A percentile compares a stretch with the other conserved stretches of the same genome.
phyloP scores from a whole-genome alignment of 306 rosid species.

The Prunus kanzakura region DNA sequence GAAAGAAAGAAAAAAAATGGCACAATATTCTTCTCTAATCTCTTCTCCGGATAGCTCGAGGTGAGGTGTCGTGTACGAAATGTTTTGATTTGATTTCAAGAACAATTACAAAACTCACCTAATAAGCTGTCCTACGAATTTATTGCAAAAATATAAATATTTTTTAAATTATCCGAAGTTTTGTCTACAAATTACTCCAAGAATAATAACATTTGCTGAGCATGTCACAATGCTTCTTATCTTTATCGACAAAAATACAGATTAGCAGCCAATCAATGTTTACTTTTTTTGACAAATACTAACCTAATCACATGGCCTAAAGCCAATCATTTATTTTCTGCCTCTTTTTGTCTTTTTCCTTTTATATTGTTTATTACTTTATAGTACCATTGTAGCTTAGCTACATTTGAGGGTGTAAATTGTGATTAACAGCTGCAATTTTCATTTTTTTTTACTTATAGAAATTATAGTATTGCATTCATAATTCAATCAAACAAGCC shows the following conservation, averaged over 20 bases:
- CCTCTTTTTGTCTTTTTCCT: background rate
- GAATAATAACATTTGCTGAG: background rate
- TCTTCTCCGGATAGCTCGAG: slow-evolving; percentile 16
- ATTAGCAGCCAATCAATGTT: background rate
- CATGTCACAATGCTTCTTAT: background rate
- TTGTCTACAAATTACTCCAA: slow-evolving; percentile 11
- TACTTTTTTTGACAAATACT: background rate
- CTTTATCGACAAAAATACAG: background rate
- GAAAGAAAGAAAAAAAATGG: background rate
- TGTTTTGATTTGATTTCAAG: slow-evolving; percentile 32
- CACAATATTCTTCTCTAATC: background rate
- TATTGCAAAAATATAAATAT: background rate
- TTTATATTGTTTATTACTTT: background rate
- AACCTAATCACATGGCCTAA: background rate
- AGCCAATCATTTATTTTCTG: background rate
- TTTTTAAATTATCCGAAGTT: slow-evolving; percentile 10
- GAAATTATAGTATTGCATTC: too few species aligned
- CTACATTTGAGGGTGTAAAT: background rate
- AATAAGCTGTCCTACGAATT: background rate
- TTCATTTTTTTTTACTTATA: too few species aligned
- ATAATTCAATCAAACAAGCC: too few species aligned
- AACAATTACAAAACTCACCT: background rate
- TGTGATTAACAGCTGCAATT: background rate
- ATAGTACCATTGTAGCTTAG: too few species aligned
- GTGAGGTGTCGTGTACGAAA: slow-evolving; percentile 53